Evolutionary conservation across 2,329 filamentous ascomycete species (phyloP).

Genomic region (Onygenales sp.): DNA sequence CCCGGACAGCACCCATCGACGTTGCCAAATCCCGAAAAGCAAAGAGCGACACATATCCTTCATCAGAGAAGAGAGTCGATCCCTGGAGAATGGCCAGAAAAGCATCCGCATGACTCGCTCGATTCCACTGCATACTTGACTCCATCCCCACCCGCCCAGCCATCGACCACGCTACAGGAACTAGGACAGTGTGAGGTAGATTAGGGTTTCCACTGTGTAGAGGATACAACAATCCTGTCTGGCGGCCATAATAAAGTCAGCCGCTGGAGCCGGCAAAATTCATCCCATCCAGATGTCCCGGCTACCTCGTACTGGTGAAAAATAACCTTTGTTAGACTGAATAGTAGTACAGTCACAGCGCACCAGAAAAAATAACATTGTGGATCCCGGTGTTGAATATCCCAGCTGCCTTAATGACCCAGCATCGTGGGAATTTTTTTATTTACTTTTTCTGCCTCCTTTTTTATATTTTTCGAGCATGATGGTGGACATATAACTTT

Average conservation of each 20-base stretch:
- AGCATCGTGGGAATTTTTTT: background rate
- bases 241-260: background rate
- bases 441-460: background rate
- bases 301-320: background rate
- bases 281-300: background rate
- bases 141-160: too few species aligned
- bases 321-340: background rate
- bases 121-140: too few species aligned
- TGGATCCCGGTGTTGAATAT: background rate
- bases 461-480: background rate
- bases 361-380: background rate
- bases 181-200: background rate
- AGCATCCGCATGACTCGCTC: too few species aligned
- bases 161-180: background rate
- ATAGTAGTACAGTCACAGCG: background rate
- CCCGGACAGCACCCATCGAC: too few species aligned
- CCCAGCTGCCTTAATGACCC: background rate
- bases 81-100: too few species aligned
- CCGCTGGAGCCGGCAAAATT: slow-evolving; percentile 1
- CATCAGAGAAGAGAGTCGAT: too few species aligned
- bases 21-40: too few species aligned
- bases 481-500: background rate
- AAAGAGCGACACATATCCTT: too few species aligned
- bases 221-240: background rate
- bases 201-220: slow-evolving; percentile 1